phyloP scores from a whole-genome alignment of 2,329 filamentous ascomycete species.

The Nannizziopsis barbatae region DNA sequence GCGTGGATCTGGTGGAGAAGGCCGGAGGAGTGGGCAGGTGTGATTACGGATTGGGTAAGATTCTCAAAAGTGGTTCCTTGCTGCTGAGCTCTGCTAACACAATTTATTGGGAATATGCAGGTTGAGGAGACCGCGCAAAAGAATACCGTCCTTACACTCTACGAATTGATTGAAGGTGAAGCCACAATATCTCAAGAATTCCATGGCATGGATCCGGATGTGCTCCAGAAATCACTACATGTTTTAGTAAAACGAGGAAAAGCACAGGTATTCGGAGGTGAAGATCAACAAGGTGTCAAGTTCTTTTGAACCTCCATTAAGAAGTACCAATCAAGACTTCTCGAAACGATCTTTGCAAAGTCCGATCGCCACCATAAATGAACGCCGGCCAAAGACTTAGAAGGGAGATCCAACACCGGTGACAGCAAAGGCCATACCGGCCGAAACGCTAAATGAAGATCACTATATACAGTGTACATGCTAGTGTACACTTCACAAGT shows the following conservation, averaged over 20 bases:
- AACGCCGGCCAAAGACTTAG: too few species aligned
- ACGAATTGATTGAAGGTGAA: slow-evolving; percentile 85
- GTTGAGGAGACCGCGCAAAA: slow-evolving; percentile 79
- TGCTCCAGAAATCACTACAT: slow-evolving; percentile 67
- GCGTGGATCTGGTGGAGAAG: slow-evolving; percentile 76
- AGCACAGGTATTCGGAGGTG: slow-evolving; percentile 84
- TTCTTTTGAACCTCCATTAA: slow-evolving; percentile 58
- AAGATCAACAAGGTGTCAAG: slow-evolving; percentile 84
- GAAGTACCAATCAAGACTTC: neutral
- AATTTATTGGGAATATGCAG: slow-evolving; percentile 19
- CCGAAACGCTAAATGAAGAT: neutral
- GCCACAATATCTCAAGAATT: slow-evolving; percentile 64
- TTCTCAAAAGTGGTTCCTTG: slow-evolving; percentile 20
- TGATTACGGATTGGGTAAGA: slow-evolving; percentile 59
- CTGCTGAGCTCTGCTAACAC: slow-evolving; percentile 1
- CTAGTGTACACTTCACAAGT: slow-evolving; percentile 16
- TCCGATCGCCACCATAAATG: too few species aligned
- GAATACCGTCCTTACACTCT: slow-evolving; percentile 78
- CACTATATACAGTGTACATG: neutral
- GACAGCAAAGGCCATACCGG: neutral
- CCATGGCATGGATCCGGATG: slow-evolving; percentile 72
- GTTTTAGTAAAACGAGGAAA: slow-evolving; percentile 80
- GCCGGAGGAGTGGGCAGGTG: slow-evolving; percentile 78
- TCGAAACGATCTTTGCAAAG: neutral
- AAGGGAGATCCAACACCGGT: too few species aligned